A percentile compares a stretch with the other conserved stretches of the same genome.
Conservation (phyloP, 2,329 filamentous ascomycete species). For the Penicillium brevicompactum region DNA sequence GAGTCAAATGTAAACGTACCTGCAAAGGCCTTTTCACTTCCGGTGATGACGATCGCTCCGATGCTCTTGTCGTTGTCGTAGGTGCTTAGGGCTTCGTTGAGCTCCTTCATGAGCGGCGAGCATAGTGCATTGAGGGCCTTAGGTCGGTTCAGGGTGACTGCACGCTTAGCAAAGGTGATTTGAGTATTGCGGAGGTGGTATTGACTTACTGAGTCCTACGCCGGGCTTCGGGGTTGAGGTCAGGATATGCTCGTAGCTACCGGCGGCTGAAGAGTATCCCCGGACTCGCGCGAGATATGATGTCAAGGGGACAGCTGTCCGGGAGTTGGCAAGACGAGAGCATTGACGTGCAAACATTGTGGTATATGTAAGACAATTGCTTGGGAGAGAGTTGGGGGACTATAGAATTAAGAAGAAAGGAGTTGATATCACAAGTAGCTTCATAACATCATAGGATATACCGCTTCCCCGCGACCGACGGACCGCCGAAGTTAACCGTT, state of each 20-base stretch:
- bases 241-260: conserved; percentile 77
- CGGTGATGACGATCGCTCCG: conserved; percentile 80
- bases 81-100: conserved; percentile 74
- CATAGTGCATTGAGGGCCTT: conserved; percentile 94
- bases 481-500: conserved; percentile 32
- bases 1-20: conserved; percentile 32
- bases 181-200: neutral
- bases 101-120: conserved; percentile 85
- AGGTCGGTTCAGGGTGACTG: conserved; percentile 90
- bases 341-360: conserved; percentile 50
- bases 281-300: conserved; percentile 39
- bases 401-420: neutral
- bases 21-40: conserved; percentile 86
- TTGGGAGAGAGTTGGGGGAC: neutral
- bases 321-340: conserved; percentile 63
- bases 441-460: neutral
- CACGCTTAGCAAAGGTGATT: neutral
- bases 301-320: conserved; percentile 44
- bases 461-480: conserved; percentile 23
- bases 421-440: neutral
- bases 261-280: conserved; percentile 45
- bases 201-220: conserved; percentile 74
- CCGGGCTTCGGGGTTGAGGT: conserved; percentile 83
- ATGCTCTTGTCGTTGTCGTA: conserved; percentile 72
- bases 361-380: neutral